phyloP scores from a whole-genome alignment of 108 stramenopile genomes.

The Poteriospumella lacustris region DNA sequence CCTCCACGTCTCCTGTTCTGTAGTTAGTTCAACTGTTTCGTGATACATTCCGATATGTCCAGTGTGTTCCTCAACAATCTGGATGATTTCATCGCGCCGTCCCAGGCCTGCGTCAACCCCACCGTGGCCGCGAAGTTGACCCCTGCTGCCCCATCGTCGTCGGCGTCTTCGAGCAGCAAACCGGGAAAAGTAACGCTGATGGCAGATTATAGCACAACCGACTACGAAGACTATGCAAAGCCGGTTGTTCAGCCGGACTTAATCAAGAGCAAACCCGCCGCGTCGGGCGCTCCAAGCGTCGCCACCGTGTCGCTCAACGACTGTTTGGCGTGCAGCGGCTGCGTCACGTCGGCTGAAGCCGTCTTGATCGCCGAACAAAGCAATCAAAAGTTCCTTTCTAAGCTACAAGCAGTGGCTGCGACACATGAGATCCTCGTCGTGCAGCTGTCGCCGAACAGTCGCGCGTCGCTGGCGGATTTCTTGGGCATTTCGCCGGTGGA shows the following conservation, averaged over 20 bases:
- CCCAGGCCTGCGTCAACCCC: constrained; percentile 60
- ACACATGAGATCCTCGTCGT: not conserved
- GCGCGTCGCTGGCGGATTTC: constrained; percentile 39
- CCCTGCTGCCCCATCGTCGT: not conserved
- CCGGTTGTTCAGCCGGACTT: constrained; percentile 49
- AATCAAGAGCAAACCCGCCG: constrained; percentile 32
- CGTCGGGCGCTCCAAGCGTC: constrained; percentile 9
- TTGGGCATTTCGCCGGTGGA: constrained; percentile 28
- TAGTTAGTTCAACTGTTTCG: too few relatives aligned
- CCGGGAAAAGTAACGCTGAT: constrained; percentile 26
- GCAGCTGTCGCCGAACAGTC: constrained; percentile 5
- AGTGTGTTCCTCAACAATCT: constrained; percentile 55
- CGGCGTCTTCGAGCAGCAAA: constrained; percentile 27
- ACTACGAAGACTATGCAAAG: constrained; percentile 27
- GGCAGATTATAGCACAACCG: constrained; percentile 24
- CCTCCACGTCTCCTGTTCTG: too few relatives aligned
- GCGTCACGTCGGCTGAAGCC: constrained; percentile 96
- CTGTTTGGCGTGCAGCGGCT: constrained; percentile 94
- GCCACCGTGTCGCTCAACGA: constrained; percentile 80
- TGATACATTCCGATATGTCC: constrained; percentile 32
- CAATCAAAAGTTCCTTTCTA: constrained; percentile 41
- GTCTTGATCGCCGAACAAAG: constrained; percentile 88
- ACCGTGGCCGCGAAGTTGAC: constrained; percentile 36
- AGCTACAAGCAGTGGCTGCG: not conserved
- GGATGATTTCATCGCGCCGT: constrained; percentile 57